phyloP scores from a whole-genome alignment of 495 filamentous ascomycete genomes.

The Neurospora sp. region DNA sequence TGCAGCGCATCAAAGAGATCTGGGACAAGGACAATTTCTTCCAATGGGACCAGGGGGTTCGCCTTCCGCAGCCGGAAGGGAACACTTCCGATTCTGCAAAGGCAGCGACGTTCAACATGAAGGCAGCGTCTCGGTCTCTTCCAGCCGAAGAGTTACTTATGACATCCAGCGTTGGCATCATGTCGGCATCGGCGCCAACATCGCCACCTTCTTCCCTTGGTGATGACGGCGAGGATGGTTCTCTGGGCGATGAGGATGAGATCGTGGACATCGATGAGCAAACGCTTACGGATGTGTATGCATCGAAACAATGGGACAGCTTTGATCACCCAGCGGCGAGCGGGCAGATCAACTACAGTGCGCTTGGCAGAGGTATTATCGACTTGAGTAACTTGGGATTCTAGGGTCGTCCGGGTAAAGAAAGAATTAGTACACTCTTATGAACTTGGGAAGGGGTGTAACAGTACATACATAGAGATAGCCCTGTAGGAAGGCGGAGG shows the following conservation, averaged over 20 bases:
- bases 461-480: not conserved
- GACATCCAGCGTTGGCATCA: rapidly evolving
- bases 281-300: not conserved
- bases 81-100: not conserved
- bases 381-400: not conserved
- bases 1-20: not conserved
- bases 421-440: not conserved
- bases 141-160: not conserved
- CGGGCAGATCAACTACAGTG: not conserved
- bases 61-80: not conserved
- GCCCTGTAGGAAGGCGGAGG: not conserved
- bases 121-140: not conserved
- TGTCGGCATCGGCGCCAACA: not conserved
- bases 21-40: not conserved
- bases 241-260: not conserved
- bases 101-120: not conserved
- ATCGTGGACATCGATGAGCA: not conserved
- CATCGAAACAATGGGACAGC: not conserved
- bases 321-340: not conserved
- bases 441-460: not conserved
- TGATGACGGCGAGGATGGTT: not conserved
- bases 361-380: not conserved
- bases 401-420: not conserved
- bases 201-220: not conserved
- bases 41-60: conserved; percentile 2